Evolutionary conservation across 768 basidiomycete genomes (phyloP).

Genomic region (Phlebiopsis flavidoalba): DNA sequence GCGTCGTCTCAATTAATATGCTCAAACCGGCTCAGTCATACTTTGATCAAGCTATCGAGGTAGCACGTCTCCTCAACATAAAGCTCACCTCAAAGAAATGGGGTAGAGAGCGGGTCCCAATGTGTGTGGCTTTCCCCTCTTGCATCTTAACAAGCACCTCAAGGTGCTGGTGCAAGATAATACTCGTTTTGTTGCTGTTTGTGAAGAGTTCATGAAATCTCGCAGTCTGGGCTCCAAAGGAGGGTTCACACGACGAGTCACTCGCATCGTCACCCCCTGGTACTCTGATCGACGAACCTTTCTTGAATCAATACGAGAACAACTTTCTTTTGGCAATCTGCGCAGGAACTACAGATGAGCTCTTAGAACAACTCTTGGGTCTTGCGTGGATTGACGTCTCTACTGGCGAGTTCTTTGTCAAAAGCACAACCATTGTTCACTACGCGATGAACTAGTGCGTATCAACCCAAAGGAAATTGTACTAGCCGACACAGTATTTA

Average conservation of each 20-base stretch:
- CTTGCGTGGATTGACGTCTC: conserved; percentile 95
- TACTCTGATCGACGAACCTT: conserved; percentile 89
- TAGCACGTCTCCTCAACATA: conserved; percentile 74
- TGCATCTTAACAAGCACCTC: conserved; percentile 81
- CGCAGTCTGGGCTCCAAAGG: conserved; percentile 43
- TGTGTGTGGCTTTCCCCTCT: conserved; percentile 92
- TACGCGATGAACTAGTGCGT: conserved; percentile 80
- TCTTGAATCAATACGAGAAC: conserved; percentile 80
- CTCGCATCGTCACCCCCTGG: conserved; percentile 89
- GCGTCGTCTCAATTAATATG: not conserved
- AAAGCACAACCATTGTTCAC: conserved; percentile 41
- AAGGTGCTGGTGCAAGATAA: conserved; percentile 81
- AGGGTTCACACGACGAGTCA: conserved; percentile 74
- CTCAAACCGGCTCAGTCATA: conserved; percentile 61
- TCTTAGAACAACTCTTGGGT: conserved; percentile 34
- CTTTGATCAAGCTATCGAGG: conserved; percentile 82
- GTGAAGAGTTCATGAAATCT: conserved; percentile 78
- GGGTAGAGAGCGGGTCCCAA: conserved; percentile 63
- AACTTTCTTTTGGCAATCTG: conserved; percentile 81
- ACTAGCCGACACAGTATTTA: conserved; percentile 40
- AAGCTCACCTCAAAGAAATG: conserved; percentile 76
- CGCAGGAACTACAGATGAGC: conserved; percentile 7
- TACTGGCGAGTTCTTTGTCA: conserved; percentile 89
- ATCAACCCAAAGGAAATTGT: conserved; percentile 83
- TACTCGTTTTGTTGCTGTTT: conserved; percentile 84